phyloP scores from a whole-genome alignment of 2,329 filamentous ascomycete species.

The Alternaria tenuissima region DNA sequence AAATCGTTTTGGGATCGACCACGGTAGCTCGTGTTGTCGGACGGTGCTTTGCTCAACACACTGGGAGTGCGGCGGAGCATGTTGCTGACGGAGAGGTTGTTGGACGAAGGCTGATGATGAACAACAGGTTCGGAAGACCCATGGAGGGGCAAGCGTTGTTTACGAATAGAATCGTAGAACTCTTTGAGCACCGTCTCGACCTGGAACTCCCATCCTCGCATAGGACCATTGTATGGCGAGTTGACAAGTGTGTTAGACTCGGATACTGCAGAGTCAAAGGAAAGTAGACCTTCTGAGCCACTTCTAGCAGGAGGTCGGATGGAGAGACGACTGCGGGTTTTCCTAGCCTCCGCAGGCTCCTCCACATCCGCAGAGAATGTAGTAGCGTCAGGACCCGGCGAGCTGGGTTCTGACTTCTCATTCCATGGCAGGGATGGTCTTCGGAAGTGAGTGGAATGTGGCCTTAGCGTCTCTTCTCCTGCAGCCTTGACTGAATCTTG shows the following conservation, averaged over 20 bases:
- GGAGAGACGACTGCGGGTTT: constrained; percentile 53
- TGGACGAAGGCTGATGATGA: constrained; percentile 59
- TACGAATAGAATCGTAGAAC: constrained; percentile 88
- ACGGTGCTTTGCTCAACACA: constrained; percentile 90
- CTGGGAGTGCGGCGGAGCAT: constrained; percentile 88
- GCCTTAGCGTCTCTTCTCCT: constrained; percentile 45
- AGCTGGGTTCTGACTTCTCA: constrained; percentile 46
- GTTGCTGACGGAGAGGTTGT: constrained; percentile 72
- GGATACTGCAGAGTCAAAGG: constrained; percentile 47
- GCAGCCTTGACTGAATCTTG: constrained; percentile 69
- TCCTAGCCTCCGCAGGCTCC: constrained; percentile 48
- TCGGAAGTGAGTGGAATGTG: constrained; percentile 44
- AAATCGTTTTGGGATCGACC: constrained; percentile 73
- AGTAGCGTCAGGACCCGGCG: constrained; percentile 39
- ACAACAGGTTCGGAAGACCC: constrained; percentile 66
- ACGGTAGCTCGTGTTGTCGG: constrained; percentile 77
- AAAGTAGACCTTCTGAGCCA: constrained; percentile 46
- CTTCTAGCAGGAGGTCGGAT: constrained; percentile 50
- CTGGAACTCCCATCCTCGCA: constrained; percentile 85
- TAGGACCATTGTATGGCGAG: constrained; percentile 74
- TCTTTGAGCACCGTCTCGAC: constrained; percentile 90
- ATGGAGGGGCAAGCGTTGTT: constrained; percentile 85
- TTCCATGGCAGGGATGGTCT: constrained; percentile 48
- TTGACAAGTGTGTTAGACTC: constrained; percentile 82
- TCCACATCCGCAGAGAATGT: constrained; percentile 42